Evolutionary conservation across 306 rosid species (phyloP), one percentile per base, ranked within the genome.

Genomic region (Amphicarpaea edgeworthii): DNA sequence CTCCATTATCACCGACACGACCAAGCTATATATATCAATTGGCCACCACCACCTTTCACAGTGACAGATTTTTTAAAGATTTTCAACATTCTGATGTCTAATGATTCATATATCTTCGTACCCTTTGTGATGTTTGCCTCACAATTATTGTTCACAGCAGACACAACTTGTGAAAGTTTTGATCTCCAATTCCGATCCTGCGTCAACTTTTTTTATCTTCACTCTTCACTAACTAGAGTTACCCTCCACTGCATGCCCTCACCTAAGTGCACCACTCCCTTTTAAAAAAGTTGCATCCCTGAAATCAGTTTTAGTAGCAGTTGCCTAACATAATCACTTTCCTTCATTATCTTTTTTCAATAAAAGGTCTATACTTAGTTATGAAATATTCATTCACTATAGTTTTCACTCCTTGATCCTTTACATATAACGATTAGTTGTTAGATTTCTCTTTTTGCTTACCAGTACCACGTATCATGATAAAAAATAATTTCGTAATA

Each of bases 111-210:
- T 17, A 37, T 63, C n/a, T 61, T 16, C 28, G n/a, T 63, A 63
- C 49, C 8, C 42, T 37, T 37, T 16, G n/a, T 28, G 15, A 16
- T 63, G n/a, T 17, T 34, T 63, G 12, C 47, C 3, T 4, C 28
- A 37, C n/a, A 63, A 62, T 16, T 61, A n/a, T 61, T 61, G 67
- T 34, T 34, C 46, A 62, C 46, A 26, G 47, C 46, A 26, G 47
- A 16, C 17, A 7, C 41, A 59, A 59, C 65, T 28, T 9, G 65
- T 59, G 41, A 26, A 59, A 28, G 63, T 57, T 24, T 12, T 57
- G 40, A 59, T 59, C 67, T n/a, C 66, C 26, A 37, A 62, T 16
- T 16, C 45, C 47, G 2, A 21, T 20, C 14, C 7, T 16, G 38
- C 28, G 2, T 63, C 16, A 63, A 16, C 69, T 38, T 63, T 64